Conservation (phyloP, 1,284 basidiomycete species). For the Bondarzewia mesenterica region DNA sequence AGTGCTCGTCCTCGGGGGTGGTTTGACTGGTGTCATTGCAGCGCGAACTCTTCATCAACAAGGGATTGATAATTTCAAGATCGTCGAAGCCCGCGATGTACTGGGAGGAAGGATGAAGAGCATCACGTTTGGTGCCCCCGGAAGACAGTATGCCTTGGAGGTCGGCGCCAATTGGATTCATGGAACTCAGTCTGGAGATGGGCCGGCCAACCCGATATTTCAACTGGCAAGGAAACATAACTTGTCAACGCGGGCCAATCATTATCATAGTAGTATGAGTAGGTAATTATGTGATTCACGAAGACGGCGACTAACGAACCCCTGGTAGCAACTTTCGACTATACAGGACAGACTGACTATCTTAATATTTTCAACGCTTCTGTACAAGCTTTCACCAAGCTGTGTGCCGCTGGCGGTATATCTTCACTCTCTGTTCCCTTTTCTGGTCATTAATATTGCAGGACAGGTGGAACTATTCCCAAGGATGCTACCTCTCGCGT, state of each 20-base stretch:
- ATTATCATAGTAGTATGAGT: slow-evolving; percentile 44
- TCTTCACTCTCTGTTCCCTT: neutral
- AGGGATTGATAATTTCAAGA: slow-evolving; percentile 49
- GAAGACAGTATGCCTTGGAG: slow-evolving; percentile 39
- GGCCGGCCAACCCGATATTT: slow-evolving; percentile 53
- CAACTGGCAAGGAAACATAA: slow-evolving; percentile 51
- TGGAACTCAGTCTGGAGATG: slow-evolving; percentile 45
- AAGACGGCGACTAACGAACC: neutral
- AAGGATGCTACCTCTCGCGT: slow-evolving; percentile 35
- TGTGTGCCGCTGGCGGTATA: slow-evolving; percentile 34
- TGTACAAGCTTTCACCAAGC: slow-evolving; percentile 29
- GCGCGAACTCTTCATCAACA: slow-evolving; percentile 53
- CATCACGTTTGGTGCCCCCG: slow-evolving; percentile 31
- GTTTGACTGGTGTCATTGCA: slow-evolving; percentile 60
- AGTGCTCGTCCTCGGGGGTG: slow-evolving; percentile 53
- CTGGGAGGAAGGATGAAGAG: slow-evolving; percentile 56
- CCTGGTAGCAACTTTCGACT: slow-evolving; percentile 47
- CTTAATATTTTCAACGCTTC: slow-evolving; percentile 34
- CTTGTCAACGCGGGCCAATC: slow-evolving; percentile 36
- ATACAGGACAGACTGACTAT: slow-evolving; percentile 40
- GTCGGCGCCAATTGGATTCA: slow-evolving; percentile 69
- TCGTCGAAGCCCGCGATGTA: slow-evolving; percentile 51
- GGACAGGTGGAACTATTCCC: slow-evolving; percentile 31
- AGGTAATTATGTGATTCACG: slow-evolving; percentile 15
- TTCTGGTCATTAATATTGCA: neutral